Base-by-base conservation (phyloP, 345 rosid genomes). In the Punica granatum region DNA sequence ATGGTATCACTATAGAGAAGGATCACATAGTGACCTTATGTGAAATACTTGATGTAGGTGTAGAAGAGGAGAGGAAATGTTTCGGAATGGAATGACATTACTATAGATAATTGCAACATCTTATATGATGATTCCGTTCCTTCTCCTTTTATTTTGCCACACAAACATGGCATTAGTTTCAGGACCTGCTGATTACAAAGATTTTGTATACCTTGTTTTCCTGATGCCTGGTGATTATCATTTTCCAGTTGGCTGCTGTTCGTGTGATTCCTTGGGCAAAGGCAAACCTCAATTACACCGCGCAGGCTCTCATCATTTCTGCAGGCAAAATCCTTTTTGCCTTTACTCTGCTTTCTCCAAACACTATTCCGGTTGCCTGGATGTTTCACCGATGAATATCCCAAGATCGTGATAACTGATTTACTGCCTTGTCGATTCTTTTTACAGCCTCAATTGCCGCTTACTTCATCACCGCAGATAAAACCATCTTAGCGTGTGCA, bases 231-330 rank as follows among this genome's bases (percentile, higher is more conserved):
- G 37, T 58, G 2, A 26, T 65, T 25, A 53, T 60, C 12, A 63
- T 42, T 69, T 64, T 53, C 67, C 85, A 88, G 90, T 69, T 88
- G 75, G 35, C 41, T 43, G 86, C 77, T 4, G 81, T 72, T 58
- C 89, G 90, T 53, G 36, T 58, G 73, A 54, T 84, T 72, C 94
- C 90, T 34, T 88, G 90, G 94, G 94, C 94, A 61, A 86, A 82
- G 78, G 84, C 87, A 23, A 88, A 88, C 76, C 84, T 88, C 65
- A 88, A 88, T 71, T 79, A 86, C 68, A 82, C 86, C 66, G 90
- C 85, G 65, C 94, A 88, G 74, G 86, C 94, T 48, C 90, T 88
- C 28, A 74, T 88, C 66, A 81, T 86, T 73, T 82, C 83, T 15
- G 83, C 73, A 73, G 89, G 94, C 56, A 70, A 26, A 34, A 66